Evolutionary conservation across 2,329 filamentous ascomycete species (phyloP).

Genomic region (Tolypocladium inflatum): DNA sequence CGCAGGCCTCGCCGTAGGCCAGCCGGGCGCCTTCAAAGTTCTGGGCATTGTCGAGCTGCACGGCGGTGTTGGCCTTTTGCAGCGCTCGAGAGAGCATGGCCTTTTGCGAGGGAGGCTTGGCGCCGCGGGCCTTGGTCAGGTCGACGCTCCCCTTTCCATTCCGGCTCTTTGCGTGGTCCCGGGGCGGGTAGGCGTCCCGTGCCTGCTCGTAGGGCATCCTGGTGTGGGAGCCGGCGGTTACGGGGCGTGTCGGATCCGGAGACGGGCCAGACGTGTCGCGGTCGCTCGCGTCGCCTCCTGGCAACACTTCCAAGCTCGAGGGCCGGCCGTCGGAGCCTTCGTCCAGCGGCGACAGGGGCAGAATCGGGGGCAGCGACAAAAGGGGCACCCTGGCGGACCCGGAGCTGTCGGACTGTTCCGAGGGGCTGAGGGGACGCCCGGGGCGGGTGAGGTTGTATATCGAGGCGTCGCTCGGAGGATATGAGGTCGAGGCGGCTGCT

Average conservation of each 20-base stretch:
- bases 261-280: conserved; percentile 9
- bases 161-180: conserved; percentile 21
- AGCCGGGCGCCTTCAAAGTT: conserved; percentile 88
- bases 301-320: conserved; percentile 3
- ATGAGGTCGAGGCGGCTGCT: conserved; percentile 1
- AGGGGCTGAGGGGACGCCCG: neutral
- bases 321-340: conserved; percentile 1
- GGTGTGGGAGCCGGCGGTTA: conserved; percentile 5
- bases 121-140: conserved; percentile 12
- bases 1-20: conserved; percentile 86
- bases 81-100: conserved; percentile 93
- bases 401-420: neutral
- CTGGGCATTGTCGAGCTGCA: conserved; percentile 90
- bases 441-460: neutral
- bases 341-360: conserved; percentile 14
- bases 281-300: conserved; percentile 5
- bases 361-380: conserved; percentile 14
- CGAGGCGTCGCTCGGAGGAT: neutral
- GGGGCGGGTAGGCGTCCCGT: conserved; percentile 16
- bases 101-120: conserved; percentile 67
- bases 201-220: conserved; percentile 21
- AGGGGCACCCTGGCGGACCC: neutral
- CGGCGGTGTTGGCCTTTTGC: conserved; percentile 91
- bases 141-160: conserved; percentile 24
- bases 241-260: conserved; percentile 2